Evolutionary conservation across 768 basidiomycete genomes (phyloP), one percentile per base, ranked within the genome.

Genomic region (Macrolepiota albuminosa): DNA sequence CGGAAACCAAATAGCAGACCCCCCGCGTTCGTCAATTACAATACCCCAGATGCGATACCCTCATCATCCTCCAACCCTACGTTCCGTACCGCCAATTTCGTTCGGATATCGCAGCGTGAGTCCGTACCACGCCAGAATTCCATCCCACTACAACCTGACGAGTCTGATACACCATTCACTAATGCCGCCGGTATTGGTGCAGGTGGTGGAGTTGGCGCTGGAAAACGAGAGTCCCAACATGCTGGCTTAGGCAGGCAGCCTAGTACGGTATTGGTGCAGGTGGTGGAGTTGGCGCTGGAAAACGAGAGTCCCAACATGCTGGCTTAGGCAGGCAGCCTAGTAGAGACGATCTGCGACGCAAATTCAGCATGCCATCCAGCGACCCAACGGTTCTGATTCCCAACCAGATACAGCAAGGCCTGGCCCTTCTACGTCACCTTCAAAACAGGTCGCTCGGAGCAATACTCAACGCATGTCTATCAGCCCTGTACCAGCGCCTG

Each of bases 1-100:
- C 3, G 96, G 95, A 40, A 85, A 82, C 62, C 78, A 84, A 60
- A 95, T 98, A 51, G 93, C 94, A 0, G 93, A 97, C 84, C 93
- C 8, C 94, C 93, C 18, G 71, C 81, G 18, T 97, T 94, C 72
- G 84, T 95, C 71, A 90, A 94, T 75, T 93, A 91, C 70, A 81
- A 84, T 42, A 81, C 79, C 46, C 81, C 84, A 29, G 85, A 86
- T 58, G 82, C 87, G 9, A 80, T 86, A 29, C 84, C 86, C 7
- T 81, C 81, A 31, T 83, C 82, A 21, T 83, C 79, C 13, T 76
- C 80, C 64, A 78, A 84, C 33, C 78, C 85, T 3, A 78, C 82
- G 0, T 84, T 78, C 54, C 85, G 83, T 39, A 73, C 79, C 2
- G 82, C 91, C 40, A 78, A 75, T 58, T 92, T 87, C 66, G 59